phyloP scores from a whole-genome alignment of 23 red algal species.

The Gracilaria domingensis region DNA sequence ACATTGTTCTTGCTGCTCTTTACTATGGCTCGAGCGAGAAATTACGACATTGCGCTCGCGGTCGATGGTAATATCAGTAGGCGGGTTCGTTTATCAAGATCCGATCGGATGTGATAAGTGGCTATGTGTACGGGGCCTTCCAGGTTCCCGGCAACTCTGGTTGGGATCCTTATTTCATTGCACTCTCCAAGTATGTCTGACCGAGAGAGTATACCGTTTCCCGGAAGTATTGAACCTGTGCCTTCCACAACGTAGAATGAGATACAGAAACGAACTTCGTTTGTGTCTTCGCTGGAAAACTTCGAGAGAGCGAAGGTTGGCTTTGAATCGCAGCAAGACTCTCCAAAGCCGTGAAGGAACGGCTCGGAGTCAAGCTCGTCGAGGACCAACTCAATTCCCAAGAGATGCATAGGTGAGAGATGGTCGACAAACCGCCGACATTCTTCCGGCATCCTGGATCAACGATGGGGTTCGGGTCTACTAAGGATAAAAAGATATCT shows the following conservation, averaged over 20 bases:
- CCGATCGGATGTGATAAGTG: neutral
- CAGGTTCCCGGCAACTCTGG: neutral
- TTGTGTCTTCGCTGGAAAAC: neutral
- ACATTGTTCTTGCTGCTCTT: neutral
- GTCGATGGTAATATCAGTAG: neutral
- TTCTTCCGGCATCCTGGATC: no score
- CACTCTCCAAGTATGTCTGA: neutral
- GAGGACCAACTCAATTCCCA: neutral
- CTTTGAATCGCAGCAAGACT: neutral
- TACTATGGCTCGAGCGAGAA: neutral
- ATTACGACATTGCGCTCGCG: neutral
- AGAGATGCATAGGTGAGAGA: neutral
- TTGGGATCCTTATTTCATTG: neutral
- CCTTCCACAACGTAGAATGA: neutral
- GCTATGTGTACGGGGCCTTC: neutral
- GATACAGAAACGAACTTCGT: neutral
- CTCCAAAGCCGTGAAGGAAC: neutral
- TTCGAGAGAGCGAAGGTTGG: conserved; percentile 4
- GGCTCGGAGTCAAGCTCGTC: neutral
- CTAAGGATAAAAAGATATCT: no score
- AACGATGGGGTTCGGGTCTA: no score
- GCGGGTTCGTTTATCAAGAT: neutral
- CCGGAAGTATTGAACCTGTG: neutral
- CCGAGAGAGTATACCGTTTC: neutral
- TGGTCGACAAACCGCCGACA: no score